Base-by-base conservation (phyloP, 1,139 yeast genomes). In the Cylindricascospora bacillispora region DNA sequence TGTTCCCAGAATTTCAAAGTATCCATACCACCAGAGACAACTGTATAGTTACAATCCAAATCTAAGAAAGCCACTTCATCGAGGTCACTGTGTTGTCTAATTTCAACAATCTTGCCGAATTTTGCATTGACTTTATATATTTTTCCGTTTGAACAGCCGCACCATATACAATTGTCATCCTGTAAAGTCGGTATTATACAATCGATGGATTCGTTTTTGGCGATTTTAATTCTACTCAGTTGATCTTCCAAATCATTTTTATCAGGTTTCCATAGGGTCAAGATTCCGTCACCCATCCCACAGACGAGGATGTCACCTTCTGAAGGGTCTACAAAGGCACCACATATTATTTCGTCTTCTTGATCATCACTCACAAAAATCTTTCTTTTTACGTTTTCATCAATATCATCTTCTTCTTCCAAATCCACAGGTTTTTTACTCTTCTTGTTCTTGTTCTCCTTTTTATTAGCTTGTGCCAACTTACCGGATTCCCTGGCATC, bases 271-370 rank as follows among this genome's bases (percentile, higher is more conserved):
- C 97, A 89, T n/a, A 80, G 63, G 0, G 97, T 83, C 5, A 83
- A 66, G n/a, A 83, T 70, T 2, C 97, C 97, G 50, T 80, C 93
- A 3, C 93, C 86, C 73, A 85, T 86, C 28, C 85, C 86, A 45
- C 86, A 74, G 0, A 79, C 80, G 13, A 76, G 62, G 3, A 74
- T 73, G 25, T 76, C 83, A 35, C 71, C 76, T 22, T 67, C 68
- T 15, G 64, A 62, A n/a, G 68, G 72, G 38, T 76, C 80, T 1
- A 77, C 68, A 56, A 69, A 76, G 28, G 82, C 63, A 52, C 85
- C 79, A 28, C 89, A 66, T 29, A 86, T 57, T 19, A 89, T 60
- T 51, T 89, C 98, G 47, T 89, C 97, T 41, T 81, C 95, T 57
- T 89, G 98, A 47, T 85, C 89, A 41, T 85, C 97, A 21, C 72